phyloP scores from a whole-genome alignment of 768 basidiomycete genomes.

The Macrolepiota albuminosa region DNA sequence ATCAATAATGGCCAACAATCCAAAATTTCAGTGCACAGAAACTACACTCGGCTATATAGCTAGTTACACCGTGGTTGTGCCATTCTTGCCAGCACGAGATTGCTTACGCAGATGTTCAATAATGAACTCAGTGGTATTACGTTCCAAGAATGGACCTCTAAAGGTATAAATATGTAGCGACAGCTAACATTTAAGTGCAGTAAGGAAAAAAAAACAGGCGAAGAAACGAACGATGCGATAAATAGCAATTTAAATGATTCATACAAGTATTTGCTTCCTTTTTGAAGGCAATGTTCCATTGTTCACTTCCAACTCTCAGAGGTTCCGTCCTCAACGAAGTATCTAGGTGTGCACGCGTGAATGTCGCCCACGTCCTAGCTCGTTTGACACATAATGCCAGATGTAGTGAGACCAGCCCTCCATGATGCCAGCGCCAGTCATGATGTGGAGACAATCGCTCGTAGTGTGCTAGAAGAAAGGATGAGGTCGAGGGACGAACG shows the following conservation, averaged over 20 bases:
- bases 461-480: constrained; percentile 29
- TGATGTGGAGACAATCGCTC: constrained; percentile 43
- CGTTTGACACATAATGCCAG: constrained; percentile 37
- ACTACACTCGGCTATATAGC: neutral
- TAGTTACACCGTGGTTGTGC: neutral
- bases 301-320: neutral
- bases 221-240: constrained; percentile 6
- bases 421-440: constrained; percentile 43
- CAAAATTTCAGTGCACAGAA: neutral
- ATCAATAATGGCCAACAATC: neutral
- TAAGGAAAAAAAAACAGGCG: neutral
- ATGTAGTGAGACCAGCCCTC: constrained; percentile 50
- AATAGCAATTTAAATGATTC: constrained; percentile 4
- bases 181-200: neutral
- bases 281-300: neutral
- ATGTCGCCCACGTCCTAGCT: constrained; percentile 14
- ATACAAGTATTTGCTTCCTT: neutral
- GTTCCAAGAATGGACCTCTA: neutral
- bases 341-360: constrained; percentile 10
- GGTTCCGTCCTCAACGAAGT: neutral
- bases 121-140: neutral
- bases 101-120: neutral
- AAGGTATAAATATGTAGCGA: neutral
- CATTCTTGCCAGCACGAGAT: neutral
- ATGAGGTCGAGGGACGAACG: neutral